Evolutionary conservation across 495 filamentous ascomycete genomes (phyloP), one percentile per base, ranked within the genome.

Genomic region (Xylaria scruposa): DNA sequence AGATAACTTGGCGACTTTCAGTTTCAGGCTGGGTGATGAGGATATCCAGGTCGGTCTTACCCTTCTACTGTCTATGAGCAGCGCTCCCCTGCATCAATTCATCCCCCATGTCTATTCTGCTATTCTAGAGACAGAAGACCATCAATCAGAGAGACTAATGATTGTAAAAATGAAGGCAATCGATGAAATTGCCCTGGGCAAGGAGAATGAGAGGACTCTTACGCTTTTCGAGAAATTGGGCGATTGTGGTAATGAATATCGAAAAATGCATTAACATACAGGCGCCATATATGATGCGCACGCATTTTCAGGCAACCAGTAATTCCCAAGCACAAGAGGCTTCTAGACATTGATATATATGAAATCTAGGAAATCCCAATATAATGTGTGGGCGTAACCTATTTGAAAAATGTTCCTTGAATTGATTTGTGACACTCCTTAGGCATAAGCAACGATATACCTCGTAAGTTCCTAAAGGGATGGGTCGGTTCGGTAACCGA

Each of bases 181-280:
- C 56, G 70, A 80, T 44, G 54, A 26, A 3, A 67, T 77, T 21
- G 74, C 76, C 4, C 64, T 78, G 5, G 76, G 78, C 1, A 31
- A 21, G 4, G 15, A 58, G 70, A 65, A 72, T 47, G 63, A 75
- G 71, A 70, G 76, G 73, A 70, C 59, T 19, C 0, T 38, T 51
- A 59, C 70, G 10, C 66, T 85, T n/a, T 83, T 81, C 73, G 74
- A 78, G 24, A 72, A 26, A 38, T 73, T 85, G n/a, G 83, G 83
- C 12, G 83, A 84, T 67, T 84, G 83, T 54, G 83, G 83, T 56
- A 76, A 77, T 12, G 82, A 84, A 71, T 85, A 85, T 77, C 77
- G 82, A 33, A 75, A 73, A 46, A 72, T 77, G 73, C 75, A 77
- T 53, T 80, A 62, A 70, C 17, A 10, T 5, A 60, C 17, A 60